These are phyloP conservation scores for Dalbergia cochinchinensis DNA, from an alignment of 306 rosid genomes.

Conservation along the genomic window DNA sequence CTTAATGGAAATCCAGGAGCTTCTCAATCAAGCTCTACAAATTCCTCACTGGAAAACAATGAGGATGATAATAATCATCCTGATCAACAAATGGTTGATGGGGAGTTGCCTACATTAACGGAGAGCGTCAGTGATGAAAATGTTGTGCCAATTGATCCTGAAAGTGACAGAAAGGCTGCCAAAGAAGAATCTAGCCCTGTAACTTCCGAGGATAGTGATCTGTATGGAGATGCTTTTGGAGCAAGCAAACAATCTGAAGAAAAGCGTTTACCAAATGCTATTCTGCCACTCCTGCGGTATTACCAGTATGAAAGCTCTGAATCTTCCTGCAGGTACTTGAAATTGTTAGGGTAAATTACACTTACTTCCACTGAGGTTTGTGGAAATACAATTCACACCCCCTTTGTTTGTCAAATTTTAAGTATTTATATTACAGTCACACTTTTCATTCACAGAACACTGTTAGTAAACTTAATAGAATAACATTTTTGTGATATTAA, in stretches of 20 bases:
- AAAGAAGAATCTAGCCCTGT: conserved; percentile 58
- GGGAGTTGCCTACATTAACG: conserved; percentile 51
- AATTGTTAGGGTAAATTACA: too few species aligned
- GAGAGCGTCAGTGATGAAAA: conserved; percentile 41
- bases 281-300: conserved; percentile 83
- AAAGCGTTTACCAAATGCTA: conserved; percentile 79
- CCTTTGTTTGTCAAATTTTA: too few species aligned
- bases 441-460: too few species aligned
- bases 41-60: conserved; percentile 45
- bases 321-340: conserved; percentile 87
- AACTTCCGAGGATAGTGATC: conserved; percentile 64
- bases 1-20: conserved; percentile 48
- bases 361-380: too few species aligned
- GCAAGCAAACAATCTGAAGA: conserved; percentile 74
- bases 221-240: conserved; percentile 62
- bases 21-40: conserved; percentile 57
- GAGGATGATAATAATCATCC: conserved; percentile 46
- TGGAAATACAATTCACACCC: too few species aligned
- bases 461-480: too few species aligned
- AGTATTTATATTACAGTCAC: too few species aligned
- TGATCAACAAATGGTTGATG: conserved; percentile 56
- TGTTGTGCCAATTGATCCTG: conserved; percentile 55
- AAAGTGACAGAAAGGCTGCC: conserved; percentile 48
- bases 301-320: conserved; percentile 98
- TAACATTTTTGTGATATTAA: too few species aligned